Base-by-base conservation (phyloP, 768 basidiomycete genomes). In the Collybia nuda region DNA sequence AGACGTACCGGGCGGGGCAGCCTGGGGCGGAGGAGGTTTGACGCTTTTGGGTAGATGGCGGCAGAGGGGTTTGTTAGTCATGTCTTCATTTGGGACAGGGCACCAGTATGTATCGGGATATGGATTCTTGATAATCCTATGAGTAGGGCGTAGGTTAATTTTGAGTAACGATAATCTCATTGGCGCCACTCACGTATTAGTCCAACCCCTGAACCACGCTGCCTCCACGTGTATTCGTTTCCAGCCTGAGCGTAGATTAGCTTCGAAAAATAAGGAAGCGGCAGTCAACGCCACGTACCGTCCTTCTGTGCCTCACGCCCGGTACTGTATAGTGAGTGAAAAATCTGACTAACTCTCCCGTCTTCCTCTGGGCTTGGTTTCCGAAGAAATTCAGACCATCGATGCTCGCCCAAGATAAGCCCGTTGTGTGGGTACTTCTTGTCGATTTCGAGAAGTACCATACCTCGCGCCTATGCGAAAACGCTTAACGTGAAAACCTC, bases 361-460 rank as follows among this genome's bases (percentile, higher is more conserved):
- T 56, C 56, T 56, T 81, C 77, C 28, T 77, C 71, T 0, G 51
- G 51, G 5, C 45, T 61, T 1, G 77, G 74, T 5, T 69, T 65
- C 53, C 61, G 67, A 15, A 82, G 61, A 46, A 81, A 73, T 24
- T 77, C 68, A 17, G 46, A 48, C 79, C 79, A 81, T 14, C 68
- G 66, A 53, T 82, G 81, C 55, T 79, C 78, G 47, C 80, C 81
- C 1, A 82, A 63, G 12, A 82, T 55, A 12, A 60, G 58, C 19
- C 69, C 62, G 15, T 68, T 65, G 39, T 69, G 58, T 15, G 56
- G 56, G 44, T 67, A 75, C 3, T 57, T 56, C 49, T 72, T 72
- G 28, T 72, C 67, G 50, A 82, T 62, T 51, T 81, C 78, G 19
- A 80, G 59, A 7, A 81, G 58, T n/a, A 80, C 72, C 68, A 76